Base-by-base conservation (phyloP, 768 basidiomycete species). In the Kockovaella imperatae region DNA sequence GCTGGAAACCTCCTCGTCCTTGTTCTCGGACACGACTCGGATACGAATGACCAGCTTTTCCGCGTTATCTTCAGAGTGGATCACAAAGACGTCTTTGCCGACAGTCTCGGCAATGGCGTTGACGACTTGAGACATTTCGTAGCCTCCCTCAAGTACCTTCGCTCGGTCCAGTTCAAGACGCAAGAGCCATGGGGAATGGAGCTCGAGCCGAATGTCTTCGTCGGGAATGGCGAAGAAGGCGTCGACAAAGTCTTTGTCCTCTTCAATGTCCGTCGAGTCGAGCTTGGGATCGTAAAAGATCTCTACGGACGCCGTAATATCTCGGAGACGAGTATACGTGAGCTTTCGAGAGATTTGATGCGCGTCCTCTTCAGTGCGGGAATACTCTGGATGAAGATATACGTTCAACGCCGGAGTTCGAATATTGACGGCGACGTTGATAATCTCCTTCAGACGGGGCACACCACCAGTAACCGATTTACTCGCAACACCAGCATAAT, bases 381-480 rank as follows among this genome's bases (percentile, higher is more conserved):
- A 49, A 53, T 59, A 67, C 17, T 63, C 52, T 0, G 42, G 56
- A 25, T 61, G 50, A 2, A 67, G 56, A 70, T 88, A 93, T 35
- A 99, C 88, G 21, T 83, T 84, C n/a, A 95, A 78, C 0, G 89
- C 93, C 0, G 95, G 95, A 0, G 95, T 99, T 74, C 96, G 95
- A 79, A 97, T 95, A 68, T 97, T 91, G 17, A 84, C 86, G 0
- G 95, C 95, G 50, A 97, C 91, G 65, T 99, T 99, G 75, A 99
- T 97, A 60, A 97, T 96, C 73, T 97, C 95, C 75, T 97, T 97
- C 56, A 99, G 72, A 72, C 95, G 91, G 2, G 95, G 95, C 1
- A 99, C 95, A 83, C 95, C 95, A 50, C 97, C 87, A 0, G 95
- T 99, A 42, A 99, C 95, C 73, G 95, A 96, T 75, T 97, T 97